Percentiles rank a stretch among this genome's conserved stretches.
phyloP scores from a whole-genome alignment of 768 basidiomycete genomes.

The Suillus bovinus region DNA sequence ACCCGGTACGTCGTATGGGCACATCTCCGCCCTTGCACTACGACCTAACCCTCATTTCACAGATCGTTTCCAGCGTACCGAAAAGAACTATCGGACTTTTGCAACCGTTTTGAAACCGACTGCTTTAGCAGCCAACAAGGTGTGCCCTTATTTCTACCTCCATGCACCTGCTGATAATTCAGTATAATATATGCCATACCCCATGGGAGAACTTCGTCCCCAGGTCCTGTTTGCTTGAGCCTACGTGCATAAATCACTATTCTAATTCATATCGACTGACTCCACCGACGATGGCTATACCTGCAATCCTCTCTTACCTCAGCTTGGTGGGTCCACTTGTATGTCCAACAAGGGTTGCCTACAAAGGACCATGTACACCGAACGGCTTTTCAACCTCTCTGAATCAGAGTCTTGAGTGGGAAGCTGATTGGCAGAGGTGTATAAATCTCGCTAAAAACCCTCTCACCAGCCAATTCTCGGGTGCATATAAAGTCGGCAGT shows the following conservation, averaged over 20 bases:
- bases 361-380: constrained; percentile 16
- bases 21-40: constrained; percentile 1
- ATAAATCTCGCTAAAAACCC: constrained; percentile 36
- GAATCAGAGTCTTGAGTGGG: constrained; percentile 56
- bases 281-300: constrained; percentile 63
- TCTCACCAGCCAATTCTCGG: constrained; percentile 36
- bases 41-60: constrained; percentile 5
- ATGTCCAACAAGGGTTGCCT: constrained; percentile 1
- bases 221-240: constrained; percentile 17
- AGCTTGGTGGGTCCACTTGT: constrained; percentile 42
- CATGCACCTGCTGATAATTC: constrained; percentile 12
- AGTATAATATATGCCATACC: constrained; percentile 59
- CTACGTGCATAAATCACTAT: constrained; percentile 39
- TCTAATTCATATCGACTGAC: constrained; percentile 45
- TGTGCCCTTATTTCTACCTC: constrained; percentile 35
- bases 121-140: constrained; percentile 67
- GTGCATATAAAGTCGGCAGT: constrained; percentile 62
- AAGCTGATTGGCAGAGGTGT: constrained; percentile 68
- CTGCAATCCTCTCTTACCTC: constrained; percentile 73
- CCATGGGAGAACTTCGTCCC: constrained; percentile 62
- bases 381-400: constrained; percentile 12
- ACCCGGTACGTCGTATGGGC: constrained; percentile 46
- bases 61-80: constrained; percentile 51
- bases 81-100: constrained; percentile 44
- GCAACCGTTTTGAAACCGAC: constrained; percentile 55